phyloP scores from a whole-genome alignment of 305 asterid species.

The Fraxinus ornus region DNA sequence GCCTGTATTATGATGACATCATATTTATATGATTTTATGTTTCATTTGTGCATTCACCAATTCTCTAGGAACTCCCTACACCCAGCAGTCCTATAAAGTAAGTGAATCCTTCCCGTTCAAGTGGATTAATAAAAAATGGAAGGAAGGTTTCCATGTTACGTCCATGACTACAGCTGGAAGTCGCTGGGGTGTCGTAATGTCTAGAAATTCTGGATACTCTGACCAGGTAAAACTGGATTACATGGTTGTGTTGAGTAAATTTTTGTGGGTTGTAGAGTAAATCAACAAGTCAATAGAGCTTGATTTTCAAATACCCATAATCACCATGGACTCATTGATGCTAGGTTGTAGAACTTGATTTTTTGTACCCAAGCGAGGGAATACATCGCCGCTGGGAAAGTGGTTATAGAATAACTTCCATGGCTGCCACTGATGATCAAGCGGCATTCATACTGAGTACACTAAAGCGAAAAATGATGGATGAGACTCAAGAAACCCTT shows the following conservation, averaged over 20 bases:
- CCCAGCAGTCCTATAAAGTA: slow-evolving; percentile 78
- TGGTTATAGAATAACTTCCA: slow-evolving; percentile 75
- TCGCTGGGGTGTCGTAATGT: slow-evolving; percentile 91
- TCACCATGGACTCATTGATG: slow-evolving; percentile 3
- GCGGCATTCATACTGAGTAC: slow-evolving; percentile 70
- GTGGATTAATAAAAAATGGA: slow-evolving; percentile 86
- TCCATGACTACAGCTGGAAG: slow-evolving; percentile 86
- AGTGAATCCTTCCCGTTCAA: slow-evolving; percentile 84
- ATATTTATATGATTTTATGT: neutral
- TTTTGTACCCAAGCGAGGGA: slow-evolving; percentile 79
- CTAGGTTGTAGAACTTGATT: slow-evolving; percentile 78
- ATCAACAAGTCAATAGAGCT: neutral
- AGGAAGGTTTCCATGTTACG: slow-evolving; percentile 83
- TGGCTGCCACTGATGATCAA: slow-evolving; percentile 81
- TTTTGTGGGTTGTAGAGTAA: neutral
- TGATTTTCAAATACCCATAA: neutral
- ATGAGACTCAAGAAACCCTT: slow-evolving; percentile 79
- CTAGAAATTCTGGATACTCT: slow-evolving; percentile 71
- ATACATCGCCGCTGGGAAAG: slow-evolving; percentile 78
- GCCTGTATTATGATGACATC: neutral
- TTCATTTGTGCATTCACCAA: slow-evolving; percentile 11
- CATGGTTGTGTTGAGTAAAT: neutral
- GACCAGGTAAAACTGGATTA: slow-evolving; percentile 56
- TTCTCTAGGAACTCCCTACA: slow-evolving; percentile 65
- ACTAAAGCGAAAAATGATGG: slow-evolving; percentile 67